Base-by-base conservation (phyloP, 257 asterid genomes). In the Fraxinus quadrangulata region DNA sequence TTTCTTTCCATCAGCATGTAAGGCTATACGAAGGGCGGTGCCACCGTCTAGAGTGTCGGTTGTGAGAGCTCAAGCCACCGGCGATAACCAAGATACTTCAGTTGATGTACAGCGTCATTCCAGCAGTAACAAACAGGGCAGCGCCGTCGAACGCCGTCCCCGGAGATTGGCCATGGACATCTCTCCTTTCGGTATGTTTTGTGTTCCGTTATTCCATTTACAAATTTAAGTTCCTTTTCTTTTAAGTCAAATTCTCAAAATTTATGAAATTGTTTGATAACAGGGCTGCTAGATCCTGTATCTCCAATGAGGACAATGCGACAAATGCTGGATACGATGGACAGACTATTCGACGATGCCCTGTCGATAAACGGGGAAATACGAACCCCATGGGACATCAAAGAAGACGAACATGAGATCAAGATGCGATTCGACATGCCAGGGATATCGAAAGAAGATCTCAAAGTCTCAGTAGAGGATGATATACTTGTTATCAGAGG, bases 401-500 rank as follows among this genome's bases (percentile, higher is more conserved):
- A 75, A 2, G 92, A 92, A 31, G 94, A 83, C 0, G 94, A 94
- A 17, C 71, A 82, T 5, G 94, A 90, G 82, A 80, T 94, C 78
- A 88, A 68, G 73, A 81, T 94, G 96, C 82, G 97, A 12, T 88
- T 94, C 63, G 97, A 94, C 87, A 85, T 92, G 97, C 96, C 97
- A 0, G 97, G 98, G 1, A 54, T 94, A 3, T 83, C 94, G 3
- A 90, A 85, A 67, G 90, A 90, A 3, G 90, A 92, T 0, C 94
- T 93, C 0, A 90, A 87, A 21, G 91, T 93, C 0, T 78, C 82
- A 0, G 81, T 93, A 21, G 98, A 93, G 84, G 90, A 88, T 3
- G 86, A 88, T 21, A 56, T 87, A 14, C 92, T 92, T 2, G 90
- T 90, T 0, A 92, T 92, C 24, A 85, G 37, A 31, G 97, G 97